Evolutionary conservation across 2,329 filamentous ascomycete species (phyloP).

Genomic region (Truncatella angustata): DNA sequence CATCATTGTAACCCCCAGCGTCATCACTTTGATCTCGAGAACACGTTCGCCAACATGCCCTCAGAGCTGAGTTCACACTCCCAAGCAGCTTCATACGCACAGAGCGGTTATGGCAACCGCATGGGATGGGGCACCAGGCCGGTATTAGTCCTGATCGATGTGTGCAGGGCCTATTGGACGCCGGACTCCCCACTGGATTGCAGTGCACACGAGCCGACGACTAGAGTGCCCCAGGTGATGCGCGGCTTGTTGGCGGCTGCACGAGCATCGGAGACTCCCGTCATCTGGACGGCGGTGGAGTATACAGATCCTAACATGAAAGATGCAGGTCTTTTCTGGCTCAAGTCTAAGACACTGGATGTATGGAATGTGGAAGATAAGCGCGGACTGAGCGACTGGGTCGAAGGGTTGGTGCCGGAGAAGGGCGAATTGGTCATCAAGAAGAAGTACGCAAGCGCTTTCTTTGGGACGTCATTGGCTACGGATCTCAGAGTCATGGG

Average conservation of each 20-base stretch:
- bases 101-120: conserved; percentile 36
- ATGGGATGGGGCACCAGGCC: conserved; percentile 43
- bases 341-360: conserved; percentile 38
- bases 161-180: conserved; percentile 45
- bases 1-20: too few relatives aligned
- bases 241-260: conserved; percentile 37
- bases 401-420: conserved; percentile 36
- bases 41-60: neutral
- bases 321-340: conserved; percentile 42
- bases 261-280: conserved; percentile 33
- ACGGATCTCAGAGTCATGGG: conserved; percentile 35
- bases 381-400: conserved; percentile 35
- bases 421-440: conserved; percentile 33
- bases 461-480: conserved; percentile 43
- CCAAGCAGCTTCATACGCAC: conserved; percentile 21
- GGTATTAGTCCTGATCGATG: conserved; percentile 43
- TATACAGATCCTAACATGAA: conserved; percentile 41
- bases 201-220: conserved; percentile 33
- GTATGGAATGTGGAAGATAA: conserved; percentile 39
- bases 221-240: conserved; percentile 35
- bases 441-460: conserved; percentile 43
- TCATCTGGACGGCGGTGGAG: conserved; percentile 43
- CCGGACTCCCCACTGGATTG: conserved; percentile 39
- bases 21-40: neutral
- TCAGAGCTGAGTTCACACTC: conserved; percentile 3